Percentiles rank a stretch among this genome's conserved stretches.
Evolutionary conservation across 805 yeast species (phyloP).

Genomic region (Debaryomyces castellii): DNA sequence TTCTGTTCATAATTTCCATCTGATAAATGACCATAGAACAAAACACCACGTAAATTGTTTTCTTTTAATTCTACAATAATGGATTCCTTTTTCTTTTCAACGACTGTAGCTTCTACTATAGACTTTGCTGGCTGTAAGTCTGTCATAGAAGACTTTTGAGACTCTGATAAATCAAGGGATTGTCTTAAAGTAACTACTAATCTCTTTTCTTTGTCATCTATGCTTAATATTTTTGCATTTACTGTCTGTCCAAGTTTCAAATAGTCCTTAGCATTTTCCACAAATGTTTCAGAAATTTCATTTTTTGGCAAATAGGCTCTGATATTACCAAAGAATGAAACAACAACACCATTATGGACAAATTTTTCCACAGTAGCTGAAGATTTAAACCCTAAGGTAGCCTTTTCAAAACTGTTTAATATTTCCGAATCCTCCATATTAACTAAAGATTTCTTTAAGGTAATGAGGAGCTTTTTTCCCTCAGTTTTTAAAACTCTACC

Average conservation of each 20-base stretch:
- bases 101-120: slow-evolving; percentile 56
- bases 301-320: slow-evolving; percentile 81
- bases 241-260: slow-evolving; percentile 84
- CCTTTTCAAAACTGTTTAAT: slow-evolving; percentile 37
- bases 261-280: slow-evolving; percentile 72
- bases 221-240: slow-evolving; percentile 58
- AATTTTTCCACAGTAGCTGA: slow-evolving; percentile 74
- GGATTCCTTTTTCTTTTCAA: slow-evolving; percentile 75
- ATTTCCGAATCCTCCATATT: slow-evolving; percentile 58
- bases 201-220: slow-evolving; percentile 52
- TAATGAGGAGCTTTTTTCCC: slow-evolving; percentile 53
- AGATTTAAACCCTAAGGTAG: slow-evolving; percentile 49
- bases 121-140: slow-evolving; percentile 60
- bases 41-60: slow-evolving; percentile 61
- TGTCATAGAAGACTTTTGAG: slow-evolving; percentile 46
- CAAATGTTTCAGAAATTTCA: slow-evolving; percentile 89
- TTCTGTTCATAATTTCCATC: slow-evolving; percentile 76
- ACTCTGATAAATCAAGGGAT: slow-evolving; percentile 49
- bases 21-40: slow-evolving; percentile 71
- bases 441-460: slow-evolving; percentile 84
- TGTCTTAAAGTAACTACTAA: slow-evolving; percentile 75
- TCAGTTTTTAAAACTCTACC: slow-evolving; percentile 65
- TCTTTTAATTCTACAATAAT: slow-evolving; percentile 61
- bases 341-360: slow-evolving; percentile 74
- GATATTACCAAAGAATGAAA: slow-evolving; percentile 77